These are phyloP conservation scores for Penicillium crystallinum DNA, from an alignment of 495 filamentous ascomycete species.

Conservation along the genomic window DNA sequence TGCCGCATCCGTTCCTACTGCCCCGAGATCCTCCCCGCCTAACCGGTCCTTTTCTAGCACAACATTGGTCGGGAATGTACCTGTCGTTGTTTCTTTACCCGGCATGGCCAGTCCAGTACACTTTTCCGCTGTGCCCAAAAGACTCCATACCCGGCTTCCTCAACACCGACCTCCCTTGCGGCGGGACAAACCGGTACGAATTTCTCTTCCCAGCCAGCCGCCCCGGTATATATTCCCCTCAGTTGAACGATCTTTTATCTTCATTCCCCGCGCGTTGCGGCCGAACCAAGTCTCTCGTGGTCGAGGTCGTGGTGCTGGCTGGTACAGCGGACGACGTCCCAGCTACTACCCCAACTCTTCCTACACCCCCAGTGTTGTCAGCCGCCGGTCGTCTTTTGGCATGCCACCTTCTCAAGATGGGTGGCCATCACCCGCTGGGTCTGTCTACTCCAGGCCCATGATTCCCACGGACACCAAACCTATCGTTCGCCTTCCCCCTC, in stretches of 20 bases:
- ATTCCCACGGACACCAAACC: slow-evolving; percentile 60
- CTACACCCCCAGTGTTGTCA: slow-evolving; percentile 88
- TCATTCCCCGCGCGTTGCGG: slow-evolving; percentile 89
- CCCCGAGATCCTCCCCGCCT: slow-evolving; percentile 45
- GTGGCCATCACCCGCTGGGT: slow-evolving; percentile 71
- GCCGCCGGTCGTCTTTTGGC: slow-evolving; percentile 83
- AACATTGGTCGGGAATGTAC: slow-evolving; percentile 67
- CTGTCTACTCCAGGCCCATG: slow-evolving; percentile 63
- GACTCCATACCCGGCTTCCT: slow-evolving; percentile 86
- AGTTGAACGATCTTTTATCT: slow-evolving; percentile 89
- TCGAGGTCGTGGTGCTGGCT: slow-evolving; percentile 62
- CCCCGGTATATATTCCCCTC: slow-evolving; percentile 89
- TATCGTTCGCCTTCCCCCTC: slow-evolving; percentile 79
- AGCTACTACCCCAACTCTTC: slow-evolving; percentile 76
- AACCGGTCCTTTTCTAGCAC: slow-evolving; percentile 68
- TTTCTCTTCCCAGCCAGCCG: slow-evolving; percentile 74
- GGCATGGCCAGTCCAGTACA: slow-evolving; percentile 66
- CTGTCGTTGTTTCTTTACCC: slow-evolving; percentile 73
- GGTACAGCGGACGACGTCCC: slow-evolving; percentile 65
- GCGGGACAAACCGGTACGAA: slow-evolving; percentile 92
- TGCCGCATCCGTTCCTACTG: slow-evolving; percentile 35
- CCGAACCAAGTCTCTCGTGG: slow-evolving; percentile 80
- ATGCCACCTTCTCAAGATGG: slow-evolving; percentile 67
- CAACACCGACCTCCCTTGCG: slow-evolving; percentile 92
- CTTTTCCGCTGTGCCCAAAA: slow-evolving; percentile 68